A percentile compares a stretch with the other conserved stretches of the same genome.
Conservation (phyloP, 441 rosid species). For the Croton laevigatus region DNA sequence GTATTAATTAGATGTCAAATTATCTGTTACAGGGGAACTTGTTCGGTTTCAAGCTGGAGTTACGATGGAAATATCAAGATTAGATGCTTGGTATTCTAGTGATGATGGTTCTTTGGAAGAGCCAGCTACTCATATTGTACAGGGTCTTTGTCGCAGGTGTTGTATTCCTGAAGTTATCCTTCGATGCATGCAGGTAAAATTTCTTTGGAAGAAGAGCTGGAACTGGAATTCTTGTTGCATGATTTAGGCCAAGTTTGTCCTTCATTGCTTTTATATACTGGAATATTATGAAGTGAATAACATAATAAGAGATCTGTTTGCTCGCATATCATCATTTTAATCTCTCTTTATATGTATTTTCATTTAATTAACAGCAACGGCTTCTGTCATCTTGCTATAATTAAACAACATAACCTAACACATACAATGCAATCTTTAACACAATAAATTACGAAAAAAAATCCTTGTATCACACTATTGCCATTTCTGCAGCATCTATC, state of each 20-base stretch:
- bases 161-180: slow-evolving; percentile 93
- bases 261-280: neutral
- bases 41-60: slow-evolving; percentile 86
- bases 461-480: neutral
- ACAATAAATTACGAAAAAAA: neutral
- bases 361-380: neutral
- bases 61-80: slow-evolving; percentile 87
- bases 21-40: slow-evolving; percentile 78
- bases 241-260: too few species aligned
- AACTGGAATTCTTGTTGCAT: neutral
- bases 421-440: too few species aligned
- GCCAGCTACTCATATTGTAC: slow-evolving; percentile 76
- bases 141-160: slow-evolving; percentile 91
- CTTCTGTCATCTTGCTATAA: neutral
- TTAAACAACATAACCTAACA: too few species aligned
- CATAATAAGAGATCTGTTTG: neutral
- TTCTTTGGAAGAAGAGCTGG: slow-evolving; percentile 1
- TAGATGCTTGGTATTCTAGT: slow-evolving; percentile 93
- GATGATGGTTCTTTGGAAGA: slow-evolving; percentile 69
- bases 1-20: slow-evolving; percentile 4
- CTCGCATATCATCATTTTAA: too few species aligned
- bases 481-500: neutral
- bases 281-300: neutral
- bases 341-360: neutral
- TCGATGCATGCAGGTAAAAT: slow-evolving; percentile 81